These are phyloP conservation scores for Auxenochlorella pyrenoidosa DNA, from an alignment of 139 green algal species.

Conservation along the genomic window DNA sequence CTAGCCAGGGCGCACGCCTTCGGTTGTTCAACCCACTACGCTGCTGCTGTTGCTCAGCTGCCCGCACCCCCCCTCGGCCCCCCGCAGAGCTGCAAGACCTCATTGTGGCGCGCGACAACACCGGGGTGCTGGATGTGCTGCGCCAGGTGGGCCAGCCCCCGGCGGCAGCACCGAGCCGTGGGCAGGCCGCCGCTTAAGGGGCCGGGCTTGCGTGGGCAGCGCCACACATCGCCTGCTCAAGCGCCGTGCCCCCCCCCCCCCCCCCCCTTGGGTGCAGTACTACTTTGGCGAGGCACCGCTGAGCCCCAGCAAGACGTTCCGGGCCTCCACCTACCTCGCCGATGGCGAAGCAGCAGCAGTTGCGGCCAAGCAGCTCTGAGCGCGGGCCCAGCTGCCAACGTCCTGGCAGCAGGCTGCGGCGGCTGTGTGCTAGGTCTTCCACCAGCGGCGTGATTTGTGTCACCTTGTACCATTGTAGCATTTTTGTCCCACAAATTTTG, in stretches of 20 bases:
- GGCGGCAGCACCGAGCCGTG: too few species aligned
- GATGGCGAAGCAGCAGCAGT: neutral
- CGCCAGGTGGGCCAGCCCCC: conserved; percentile 18
- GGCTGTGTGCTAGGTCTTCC: too few species aligned
- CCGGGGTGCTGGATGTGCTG: conserved; percentile 61
- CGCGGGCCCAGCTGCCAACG: too few species aligned
- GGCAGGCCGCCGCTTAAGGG: too few species aligned
- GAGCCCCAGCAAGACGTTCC: conserved; percentile 10
- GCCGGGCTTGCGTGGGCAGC: neutral
- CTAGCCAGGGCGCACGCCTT: too few species aligned
- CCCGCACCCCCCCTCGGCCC: neutral
- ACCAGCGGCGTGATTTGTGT: too few species aligned
- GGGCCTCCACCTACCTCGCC: neutral
- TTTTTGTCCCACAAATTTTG: neutral
- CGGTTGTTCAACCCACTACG: too few species aligned
- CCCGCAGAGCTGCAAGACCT: conserved; percentile 56
- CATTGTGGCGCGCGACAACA: conserved; percentile 61
- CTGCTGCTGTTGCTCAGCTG: neutral
- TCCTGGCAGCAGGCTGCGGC: too few species aligned
- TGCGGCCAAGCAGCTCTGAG: neutral
- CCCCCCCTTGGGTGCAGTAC: neutral
- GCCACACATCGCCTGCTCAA: too few species aligned
- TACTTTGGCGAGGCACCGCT: neutral
- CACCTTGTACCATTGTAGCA: too few species aligned
- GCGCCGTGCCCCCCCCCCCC: neutral